Percentiles rank a stretch among this genome's conserved stretches.
Evolutionary conservation across 176 grass and related monocot genomes (phyloP).

Genomic region (Rhynchospora pubera): DNA sequence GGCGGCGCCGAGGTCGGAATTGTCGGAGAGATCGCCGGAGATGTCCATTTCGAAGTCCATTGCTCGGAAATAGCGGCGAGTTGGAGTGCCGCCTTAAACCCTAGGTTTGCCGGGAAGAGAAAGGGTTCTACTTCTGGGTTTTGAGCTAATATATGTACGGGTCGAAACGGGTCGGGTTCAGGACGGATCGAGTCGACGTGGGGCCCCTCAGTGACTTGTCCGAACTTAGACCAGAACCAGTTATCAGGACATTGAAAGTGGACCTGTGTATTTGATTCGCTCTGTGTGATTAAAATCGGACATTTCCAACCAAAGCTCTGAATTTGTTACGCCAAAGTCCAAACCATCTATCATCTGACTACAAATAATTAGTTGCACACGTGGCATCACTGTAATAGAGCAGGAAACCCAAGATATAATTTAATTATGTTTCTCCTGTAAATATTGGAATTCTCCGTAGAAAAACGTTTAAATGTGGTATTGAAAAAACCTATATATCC

Average conservation of each 20-base stretch:
- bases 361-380: neutral
- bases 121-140: conserved; percentile 1
- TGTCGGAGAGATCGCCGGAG: conserved; percentile 15
- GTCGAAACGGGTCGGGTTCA: neutral
- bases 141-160: neutral
- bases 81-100: conserved; percentile 28
- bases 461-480: neutral
- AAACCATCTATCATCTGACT: neutral
- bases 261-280: neutral
- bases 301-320: neutral
- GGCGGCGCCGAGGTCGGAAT: conserved; percentile 43
- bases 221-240: no score
- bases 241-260: neutral
- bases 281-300: neutral
- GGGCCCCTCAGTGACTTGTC: no score
- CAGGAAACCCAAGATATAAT: neutral
- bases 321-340: neutral
- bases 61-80: conserved; percentile 29
- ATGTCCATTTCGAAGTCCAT: conserved; percentile 33
- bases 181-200: no score
- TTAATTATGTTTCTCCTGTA: neutral
- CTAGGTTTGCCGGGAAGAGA: neutral
- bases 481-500: no score
- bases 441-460: neutral
- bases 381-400: neutral